Percentiles rank a stretch among this genome's conserved stretches.
These are phyloP conservation scores for Candida anutae DNA, from an alignment of 1,139 yeast species.

Conservation along the genomic window DNA sequence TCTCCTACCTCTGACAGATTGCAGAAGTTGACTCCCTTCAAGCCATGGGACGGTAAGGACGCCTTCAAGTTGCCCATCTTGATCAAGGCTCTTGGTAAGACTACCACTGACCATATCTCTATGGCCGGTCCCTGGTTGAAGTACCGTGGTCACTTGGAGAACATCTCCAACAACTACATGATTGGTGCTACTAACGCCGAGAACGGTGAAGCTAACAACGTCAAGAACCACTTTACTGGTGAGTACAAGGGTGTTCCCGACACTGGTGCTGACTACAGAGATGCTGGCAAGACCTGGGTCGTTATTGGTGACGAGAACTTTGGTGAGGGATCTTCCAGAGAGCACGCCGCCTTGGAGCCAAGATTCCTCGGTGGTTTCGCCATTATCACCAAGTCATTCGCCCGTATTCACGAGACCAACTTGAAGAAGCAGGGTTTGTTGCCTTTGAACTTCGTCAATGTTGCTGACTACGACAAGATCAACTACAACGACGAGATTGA, in stretches of 20 bases:
- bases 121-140: conserved; percentile 99
- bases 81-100: conserved; percentile 95
- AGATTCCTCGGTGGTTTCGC: conserved; percentile 98
- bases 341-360: conserved; percentile 99
- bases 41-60: conserved; percentile 92
- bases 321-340: conserved; percentile 99
- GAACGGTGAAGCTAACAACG: conserved; percentile 89
- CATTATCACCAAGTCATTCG: conserved; percentile 93
- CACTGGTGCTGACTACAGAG: conserved; percentile 92
- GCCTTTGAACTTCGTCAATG: conserved; percentile 88
- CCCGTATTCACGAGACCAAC: conserved; percentile 67
- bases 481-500: conserved; percentile 86
- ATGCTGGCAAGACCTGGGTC: conserved; percentile 88
- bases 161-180: conserved; percentile 98
- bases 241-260: conserved; percentile 94
- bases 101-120: conserved; percentile 98
- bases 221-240: conserved; percentile 88
- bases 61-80: conserved; percentile 84
- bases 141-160: conserved; percentile 99
- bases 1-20: conserved; percentile 70
- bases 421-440: conserved; percentile 44
- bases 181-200: conserved; percentile 98
- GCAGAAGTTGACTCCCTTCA: conserved; percentile 43
- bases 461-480: conserved; percentile 90
- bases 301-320: conserved; percentile 98